Evolutionary conservation across 1,284 basidiomycete genomes (phyloP).

Genomic region (Phellopilus nigrolimitatus): DNA sequence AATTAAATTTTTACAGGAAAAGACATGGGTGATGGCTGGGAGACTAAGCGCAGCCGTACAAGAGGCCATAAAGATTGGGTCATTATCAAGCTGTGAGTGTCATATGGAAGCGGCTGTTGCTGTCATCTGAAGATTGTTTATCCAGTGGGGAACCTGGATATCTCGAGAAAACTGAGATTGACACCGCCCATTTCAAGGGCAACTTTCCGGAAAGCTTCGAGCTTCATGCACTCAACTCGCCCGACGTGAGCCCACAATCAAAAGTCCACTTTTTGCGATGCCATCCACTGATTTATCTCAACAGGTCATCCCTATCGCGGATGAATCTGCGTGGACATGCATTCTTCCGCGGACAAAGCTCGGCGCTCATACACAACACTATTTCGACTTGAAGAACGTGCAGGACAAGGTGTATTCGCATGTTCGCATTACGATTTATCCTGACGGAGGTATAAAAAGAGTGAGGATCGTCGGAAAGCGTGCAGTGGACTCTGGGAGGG

Average conservation of each 20-base stretch:
- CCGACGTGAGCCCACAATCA: conserved; percentile 40
- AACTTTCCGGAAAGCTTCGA: conserved; percentile 93
- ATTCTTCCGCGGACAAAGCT: conserved; percentile 78
- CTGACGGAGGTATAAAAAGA: conserved; percentile 95
- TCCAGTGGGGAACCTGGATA: conserved; percentile 62
- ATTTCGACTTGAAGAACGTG: conserved; percentile 73
- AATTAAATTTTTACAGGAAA: conserved; percentile 36
- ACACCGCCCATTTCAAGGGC: conserved; percentile 94
- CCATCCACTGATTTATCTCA: conserved; percentile 13
- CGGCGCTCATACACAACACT: conserved; percentile 88
- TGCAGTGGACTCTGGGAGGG: conserved; percentile 27
- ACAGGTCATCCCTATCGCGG: conserved; percentile 31
- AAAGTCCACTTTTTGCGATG: conserved; percentile 29
- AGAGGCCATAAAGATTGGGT: conserved; percentile 87
- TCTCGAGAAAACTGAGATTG: conserved; percentile 81
- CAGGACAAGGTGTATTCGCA: conserved; percentile 68
- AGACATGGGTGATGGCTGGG: conserved; percentile 99
- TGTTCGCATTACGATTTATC: conserved; percentile 85
- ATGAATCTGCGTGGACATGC: conserved; percentile 58
- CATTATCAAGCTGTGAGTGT: conserved; percentile 80
- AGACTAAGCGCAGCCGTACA: conserved; percentile 85
- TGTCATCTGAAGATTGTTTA: too few species aligned
- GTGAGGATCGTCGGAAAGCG: conserved; percentile 77
- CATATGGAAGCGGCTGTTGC: too few species aligned
- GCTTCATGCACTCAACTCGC: conserved; percentile 59